Conservation (phyloP, 805 yeast genomes). For the Sugiyamaella chiloensis region DNA sequence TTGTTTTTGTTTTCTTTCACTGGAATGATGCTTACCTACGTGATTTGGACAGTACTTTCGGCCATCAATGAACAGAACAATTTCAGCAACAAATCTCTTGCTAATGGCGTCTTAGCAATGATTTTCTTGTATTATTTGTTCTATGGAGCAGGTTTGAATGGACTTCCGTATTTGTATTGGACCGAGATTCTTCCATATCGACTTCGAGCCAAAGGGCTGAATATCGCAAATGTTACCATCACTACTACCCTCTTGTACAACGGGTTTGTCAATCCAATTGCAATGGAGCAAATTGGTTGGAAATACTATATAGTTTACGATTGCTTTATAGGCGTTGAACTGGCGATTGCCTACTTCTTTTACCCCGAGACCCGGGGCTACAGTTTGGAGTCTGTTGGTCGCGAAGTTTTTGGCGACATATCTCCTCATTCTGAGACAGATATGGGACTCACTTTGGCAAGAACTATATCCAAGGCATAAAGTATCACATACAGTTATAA, state of each 20-base stretch:
- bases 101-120: constrained; percentile 49
- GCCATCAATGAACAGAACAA: constrained; percentile 44
- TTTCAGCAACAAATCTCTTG: constrained; percentile 40
- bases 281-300: constrained; percentile 42
- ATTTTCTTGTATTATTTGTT: constrained; percentile 38
- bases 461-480: too few species aligned
- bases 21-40: constrained; percentile 17
- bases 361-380: constrained; percentile 43
- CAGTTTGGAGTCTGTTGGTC: constrained; percentile 35
- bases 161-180: constrained; percentile 38
- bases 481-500: too few species aligned
- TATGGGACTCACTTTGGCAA: neutral
- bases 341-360: constrained; percentile 32
- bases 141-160: constrained; percentile 22
- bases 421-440: neutral
- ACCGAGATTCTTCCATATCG: constrained; percentile 31
- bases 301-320: constrained; percentile 42
- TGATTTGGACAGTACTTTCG: constrained; percentile 44
- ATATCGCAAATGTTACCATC: constrained; percentile 34
- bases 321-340: constrained; percentile 29
- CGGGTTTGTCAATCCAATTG: constrained; percentile 39
- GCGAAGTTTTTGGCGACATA: constrained; percentile 4
- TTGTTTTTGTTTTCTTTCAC: constrained; percentile 12
- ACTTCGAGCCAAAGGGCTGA: constrained; percentile 19
- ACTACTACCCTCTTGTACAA: constrained; percentile 79